Percentiles rank a stretch among this genome's conserved stretches.
These are phyloP conservation scores for Boletus coccyginus DNA, from an alignment of 768 basidiomycete genomes.

Conservation along the genomic window DNA sequence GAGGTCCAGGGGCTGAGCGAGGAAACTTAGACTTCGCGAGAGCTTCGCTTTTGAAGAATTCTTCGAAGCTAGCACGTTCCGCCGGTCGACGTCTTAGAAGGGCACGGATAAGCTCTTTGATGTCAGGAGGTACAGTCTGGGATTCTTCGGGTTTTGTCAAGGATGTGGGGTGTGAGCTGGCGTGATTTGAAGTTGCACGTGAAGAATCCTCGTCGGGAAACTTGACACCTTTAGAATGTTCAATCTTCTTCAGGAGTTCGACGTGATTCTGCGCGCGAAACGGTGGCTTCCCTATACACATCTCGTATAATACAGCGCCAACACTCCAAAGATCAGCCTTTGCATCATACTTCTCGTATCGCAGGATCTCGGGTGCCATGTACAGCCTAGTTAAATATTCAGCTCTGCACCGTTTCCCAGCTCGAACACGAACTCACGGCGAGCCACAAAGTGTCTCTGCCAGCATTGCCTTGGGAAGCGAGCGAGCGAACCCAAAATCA, in stretches of 20 bases:
- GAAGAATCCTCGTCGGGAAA: conserved; percentile 88
- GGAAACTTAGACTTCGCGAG: conserved; percentile 78
- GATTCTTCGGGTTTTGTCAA: conserved; percentile 42
- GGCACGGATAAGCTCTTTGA: conserved; percentile 85
- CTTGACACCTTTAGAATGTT: conserved; percentile 84
- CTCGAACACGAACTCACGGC: conserved; percentile 57
- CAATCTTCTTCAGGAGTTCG: conserved; percentile 91
- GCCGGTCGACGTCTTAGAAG: conserved; percentile 81
- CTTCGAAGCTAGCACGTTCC: conserved; percentile 85
- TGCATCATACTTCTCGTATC: conserved; percentile 97
- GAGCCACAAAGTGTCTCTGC: conserved; percentile 98
- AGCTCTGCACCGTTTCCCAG: not conserved
- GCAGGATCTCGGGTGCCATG: conserved; percentile 98
- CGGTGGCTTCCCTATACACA: conserved; percentile 89
- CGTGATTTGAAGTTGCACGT: conserved; percentile 37
- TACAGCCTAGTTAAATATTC: conserved; percentile 59
- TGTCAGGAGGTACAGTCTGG: conserved; percentile 67
- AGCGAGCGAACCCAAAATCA: conserved; percentile 97
- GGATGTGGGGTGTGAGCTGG: conserved; percentile 12
- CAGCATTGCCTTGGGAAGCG: conserved; percentile 87
- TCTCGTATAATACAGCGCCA: conserved; percentile 95
- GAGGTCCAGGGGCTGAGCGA: conserved; percentile 36
- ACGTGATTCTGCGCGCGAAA: conserved; percentile 97
- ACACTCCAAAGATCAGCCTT: conserved; percentile 99
- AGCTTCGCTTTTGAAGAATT: conserved; percentile 84